Evolutionary conservation across 257 asterid species (phyloP), one percentile per base, ranked within the genome.

Genomic region (Verbena officinalis): DNA sequence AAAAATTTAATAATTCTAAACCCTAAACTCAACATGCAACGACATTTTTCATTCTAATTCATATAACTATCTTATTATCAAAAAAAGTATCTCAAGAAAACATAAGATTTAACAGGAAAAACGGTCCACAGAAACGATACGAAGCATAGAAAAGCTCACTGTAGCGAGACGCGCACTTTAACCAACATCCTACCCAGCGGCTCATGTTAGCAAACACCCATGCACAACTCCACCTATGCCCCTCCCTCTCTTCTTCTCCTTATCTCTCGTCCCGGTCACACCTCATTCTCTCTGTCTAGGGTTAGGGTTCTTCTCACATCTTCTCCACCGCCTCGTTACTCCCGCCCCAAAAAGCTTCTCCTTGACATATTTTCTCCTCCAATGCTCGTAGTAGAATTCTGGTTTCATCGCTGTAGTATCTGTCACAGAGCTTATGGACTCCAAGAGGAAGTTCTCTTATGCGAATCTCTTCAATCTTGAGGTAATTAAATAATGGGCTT

Each of bases 391-490:
- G 72, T 48, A 53, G 81, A 70, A 55, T 49, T 64, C 61, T 69
- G 81, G 69, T 59, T 51, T 65, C 22, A 30, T 45, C 78, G 72
- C 65, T 30, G 62, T 56, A 10, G 38, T 50, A 42, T 62, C 72
- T 50, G 71, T 65, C 53, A 40, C 67, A 54, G 72, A 75, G 80
- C 81, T 56, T 61, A 94, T 94, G 99, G 97, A 94, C 85, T 55
- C 95, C 62, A 88, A 79, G 65, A 51, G 79, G 73, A 79, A 80
- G 55, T 79, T 78, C 46, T 80, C 92, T 8, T 83, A 84, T 67
- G 73, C 87, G 15, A 88, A 85, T 79, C 97, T 94, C 65, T 94
- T 94, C 86, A 94, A 90, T 83, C 99, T 94, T 73, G 97, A 94
- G 98, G 98, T 94, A 74, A 36, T 73, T 65, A 62, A 67, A 30